Evolutionary conservation across 441 rosid species (phyloP), one percentile per base, ranked within the genome.

Genomic region (Iberis amara): DNA sequence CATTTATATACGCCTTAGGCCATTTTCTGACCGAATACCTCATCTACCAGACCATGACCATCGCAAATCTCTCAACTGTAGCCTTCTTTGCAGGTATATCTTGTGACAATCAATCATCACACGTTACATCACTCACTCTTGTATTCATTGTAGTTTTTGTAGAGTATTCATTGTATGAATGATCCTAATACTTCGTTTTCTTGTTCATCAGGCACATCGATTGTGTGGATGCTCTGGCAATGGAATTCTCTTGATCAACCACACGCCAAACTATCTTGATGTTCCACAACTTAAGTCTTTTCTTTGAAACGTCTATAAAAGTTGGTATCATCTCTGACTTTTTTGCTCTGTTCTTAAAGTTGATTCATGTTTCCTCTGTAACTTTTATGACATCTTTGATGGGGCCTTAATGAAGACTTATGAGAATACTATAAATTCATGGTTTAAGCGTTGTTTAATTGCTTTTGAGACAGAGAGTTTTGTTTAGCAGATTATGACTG

Each of bases 21-120:
- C 95, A 91, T 73, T 91, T 91, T 71, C 66, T 81, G 76, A 77
- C 85, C 0, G 98, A 91, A 60, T 85, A 73, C 72, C 76, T 87
- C 32, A 37, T 85, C 58, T 87, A 87, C 56, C 54, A 77, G 5
- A 87, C 96, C 13, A 90, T 87, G 96, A 80, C 90, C 48, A 45
- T 81, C 5, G 69, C 66, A 0, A 87, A 87, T 71, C 76, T 87
- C 59, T 74, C 88, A 14, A 81, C 89, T 5, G 97, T 87, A 23
- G 67, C 81, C 71, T 66, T 86, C 35, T 31, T 31, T 31, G 35
- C 35, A 4, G 35, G 35, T 31, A 31, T 42, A n/a, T n/a, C n/a
- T n/a, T n/a, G n/a, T n/a, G n/a, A n/a, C n/a, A n/a, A n/a, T n/a
- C n/a, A n/a, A n/a, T n/a, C n/a, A n/a, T n/a, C n/a, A n/a, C n/a